phyloP scores from a whole-genome alignment of 2,329 filamentous ascomycete species.

The Juglanconis sp. region DNA sequence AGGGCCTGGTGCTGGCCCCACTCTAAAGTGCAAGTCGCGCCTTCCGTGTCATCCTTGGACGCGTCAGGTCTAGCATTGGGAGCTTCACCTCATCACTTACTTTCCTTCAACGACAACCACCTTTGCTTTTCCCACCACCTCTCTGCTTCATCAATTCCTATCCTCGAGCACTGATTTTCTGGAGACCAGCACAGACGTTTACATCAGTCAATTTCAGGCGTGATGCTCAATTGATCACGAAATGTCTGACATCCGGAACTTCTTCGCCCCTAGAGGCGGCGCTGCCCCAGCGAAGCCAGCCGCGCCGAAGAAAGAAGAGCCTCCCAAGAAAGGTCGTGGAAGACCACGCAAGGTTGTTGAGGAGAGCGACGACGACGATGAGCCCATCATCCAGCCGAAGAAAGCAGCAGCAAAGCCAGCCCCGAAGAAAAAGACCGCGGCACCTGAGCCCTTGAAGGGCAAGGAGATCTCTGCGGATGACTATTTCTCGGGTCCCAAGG shows the following conservation, averaged over 20 bases:
- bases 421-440: constrained; percentile 54
- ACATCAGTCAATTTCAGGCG: background rate
- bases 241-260: constrained; percentile 73
- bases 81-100: background rate
- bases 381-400: constrained; percentile 41
- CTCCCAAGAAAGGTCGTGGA: constrained; percentile 34
- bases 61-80: constrained; percentile 5
- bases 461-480: constrained; percentile 54
- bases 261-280: constrained; percentile 65
- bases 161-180: background rate
- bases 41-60: background rate
- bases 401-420: constrained; percentile 50
- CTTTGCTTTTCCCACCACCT: background rate
- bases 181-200: background rate
- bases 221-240: constrained; percentile 1
- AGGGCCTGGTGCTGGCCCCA: background rate
- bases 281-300: constrained; percentile 39
- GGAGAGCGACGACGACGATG: constrained; percentile 59
- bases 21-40: background rate
- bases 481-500: constrained; percentile 51
- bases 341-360: constrained; percentile 28
- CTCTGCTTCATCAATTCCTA: background rate
- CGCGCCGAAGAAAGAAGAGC: constrained; percentile 18
- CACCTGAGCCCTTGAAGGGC: constrained; percentile 41
- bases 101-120: background rate